These are phyloP conservation scores for Amaranthus tricolor DNA, from an alignment of 179 eudicot genomes.

Conservation along the genomic window DNA sequence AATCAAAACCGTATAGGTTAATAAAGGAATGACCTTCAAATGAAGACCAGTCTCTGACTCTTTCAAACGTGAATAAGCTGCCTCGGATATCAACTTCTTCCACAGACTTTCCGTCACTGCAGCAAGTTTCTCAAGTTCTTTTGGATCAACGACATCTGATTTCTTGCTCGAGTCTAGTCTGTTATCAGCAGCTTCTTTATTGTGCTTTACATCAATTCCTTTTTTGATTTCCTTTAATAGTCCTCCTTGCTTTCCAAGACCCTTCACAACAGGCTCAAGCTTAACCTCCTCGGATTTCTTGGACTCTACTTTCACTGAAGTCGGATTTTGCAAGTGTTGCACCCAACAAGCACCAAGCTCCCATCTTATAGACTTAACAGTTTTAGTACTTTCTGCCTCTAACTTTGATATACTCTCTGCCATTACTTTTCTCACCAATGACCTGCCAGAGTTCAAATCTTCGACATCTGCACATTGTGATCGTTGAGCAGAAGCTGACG, in stretches of 20 bases:
- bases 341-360: slow-evolving; percentile 96
- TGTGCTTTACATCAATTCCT: slow-evolving; percentile 57
- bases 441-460: slow-evolving; percentile 44
- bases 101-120: slow-evolving; percentile 59
- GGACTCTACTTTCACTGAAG: slow-evolving; percentile 59
- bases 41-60: slow-evolving; percentile 89
- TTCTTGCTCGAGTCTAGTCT: slow-evolving; percentile 34
- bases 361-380: slow-evolving; percentile 67
- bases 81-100: slow-evolving; percentile 69
- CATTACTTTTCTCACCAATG: slow-evolving; percentile 57
- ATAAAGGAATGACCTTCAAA: slow-evolving; percentile 52
- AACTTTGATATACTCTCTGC: slow-evolving; percentile 53
- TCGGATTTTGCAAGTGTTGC: slow-evolving; percentile 80
- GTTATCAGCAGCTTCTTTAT: slow-evolving; percentile 28
- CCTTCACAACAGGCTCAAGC: slow-evolving; percentile 77
- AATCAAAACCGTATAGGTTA: background rate
- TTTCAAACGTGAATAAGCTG: slow-evolving; percentile 71
- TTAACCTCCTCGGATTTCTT: slow-evolving; percentile 65
- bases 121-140: slow-evolving; percentile 50
- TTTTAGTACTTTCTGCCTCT: slow-evolving; percentile 46
- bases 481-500: slow-evolving; percentile 51
- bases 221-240: slow-evolving; percentile 71
- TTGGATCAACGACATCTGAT: slow-evolving; percentile 33
- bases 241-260: slow-evolving; percentile 86
- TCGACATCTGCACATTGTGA: slow-evolving; percentile 47